Base-by-base conservation (phyloP, 2,329 filamentous ascomycete genomes). In the Amauroascus niger region DNA sequence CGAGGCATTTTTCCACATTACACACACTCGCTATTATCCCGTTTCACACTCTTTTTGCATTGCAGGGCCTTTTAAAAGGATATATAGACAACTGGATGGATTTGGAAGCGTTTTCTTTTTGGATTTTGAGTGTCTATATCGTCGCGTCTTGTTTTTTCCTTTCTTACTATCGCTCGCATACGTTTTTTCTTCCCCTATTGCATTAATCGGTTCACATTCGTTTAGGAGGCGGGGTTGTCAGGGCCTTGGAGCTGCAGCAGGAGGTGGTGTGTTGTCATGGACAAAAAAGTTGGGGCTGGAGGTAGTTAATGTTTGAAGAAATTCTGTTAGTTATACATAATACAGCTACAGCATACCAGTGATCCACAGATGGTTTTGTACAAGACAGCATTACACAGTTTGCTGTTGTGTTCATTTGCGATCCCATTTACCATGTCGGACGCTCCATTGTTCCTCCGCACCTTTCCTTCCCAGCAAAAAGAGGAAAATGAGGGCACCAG, bases 1-100 rank as follows among this genome's bases (percentile, higher is more conserved):
- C 43, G 51, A 40, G 43, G 44, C 49, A 43, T 45, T 45, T 35
- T 52, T 13, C 47, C 47, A 49, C 32, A n/a, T n/a, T n/a, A n/a
- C 22, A 13, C 14, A 49, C 33, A 20, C 47, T 49, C 35, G 35
- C 22, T 48, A 35, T 22, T 18, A 35, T 35, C 16, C 16, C n/a
- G 4, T 32, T 45, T 44, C n/a, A 26, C 26, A 18, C 9, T 22
- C 26, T 41, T 51, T 51, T 43, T 52, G 49, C 49, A 52, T 52
- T 44, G 49, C 13, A 45, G 49, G 49, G 41, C 28, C 33, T 40
- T 26, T 45, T 30, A 20, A 51, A 51, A 49, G 18, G 2, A 52
- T 45, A 32, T 22, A 52, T 52, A 44, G 49, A 52, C 49, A 44
- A 4, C 41, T 28, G 49, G 40, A 32, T 7, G 33, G 39, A 8